These are phyloP conservation scores for Striga hermonthica DNA, from an alignment of 305 asterid species.

Conservation along the genomic window DNA sequence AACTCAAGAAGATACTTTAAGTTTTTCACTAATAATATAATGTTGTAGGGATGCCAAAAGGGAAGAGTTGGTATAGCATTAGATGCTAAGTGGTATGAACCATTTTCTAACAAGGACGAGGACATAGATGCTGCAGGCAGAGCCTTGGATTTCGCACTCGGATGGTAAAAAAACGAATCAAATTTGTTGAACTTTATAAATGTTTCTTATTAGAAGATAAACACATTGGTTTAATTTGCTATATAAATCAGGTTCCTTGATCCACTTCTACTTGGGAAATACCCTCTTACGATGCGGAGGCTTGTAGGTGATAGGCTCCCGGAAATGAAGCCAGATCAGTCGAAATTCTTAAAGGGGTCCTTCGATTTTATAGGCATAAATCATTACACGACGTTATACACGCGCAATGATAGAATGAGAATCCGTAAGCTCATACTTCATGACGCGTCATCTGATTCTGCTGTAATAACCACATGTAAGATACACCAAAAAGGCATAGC, in stretches of 20 bases:
- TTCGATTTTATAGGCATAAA: conserved; percentile 82
- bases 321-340: conserved; percentile 38
- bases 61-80: conserved; percentile 71
- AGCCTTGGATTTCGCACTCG: conserved; percentile 73
- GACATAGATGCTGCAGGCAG: conserved; percentile 65
- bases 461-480: conserved; percentile 70
- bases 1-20: not conserved
- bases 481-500: not conserved
- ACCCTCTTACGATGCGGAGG: conserved; percentile 86
- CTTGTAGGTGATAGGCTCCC: conserved; percentile 68
- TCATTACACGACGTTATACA: conserved; percentile 73
- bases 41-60: conserved; percentile 52
- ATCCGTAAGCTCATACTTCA: conserved; percentile 48
- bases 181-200: not conserved
- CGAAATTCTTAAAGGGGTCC: conserved; percentile 52
- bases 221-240: not conserved
- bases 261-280: conserved; percentile 83
- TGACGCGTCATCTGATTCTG: conserved; percentile 69
- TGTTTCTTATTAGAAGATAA: no score
- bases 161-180: conserved; percentile 52
- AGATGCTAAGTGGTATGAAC: conserved; percentile 76
- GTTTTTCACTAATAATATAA: not conserved
- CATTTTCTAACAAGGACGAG: conserved; percentile 52
- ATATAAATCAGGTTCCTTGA: conserved; percentile 74
- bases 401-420: conserved; percentile 56